phyloP scores from a whole-genome alignment of 306 rosid genomes.

The Sicyos edulis region DNA sequence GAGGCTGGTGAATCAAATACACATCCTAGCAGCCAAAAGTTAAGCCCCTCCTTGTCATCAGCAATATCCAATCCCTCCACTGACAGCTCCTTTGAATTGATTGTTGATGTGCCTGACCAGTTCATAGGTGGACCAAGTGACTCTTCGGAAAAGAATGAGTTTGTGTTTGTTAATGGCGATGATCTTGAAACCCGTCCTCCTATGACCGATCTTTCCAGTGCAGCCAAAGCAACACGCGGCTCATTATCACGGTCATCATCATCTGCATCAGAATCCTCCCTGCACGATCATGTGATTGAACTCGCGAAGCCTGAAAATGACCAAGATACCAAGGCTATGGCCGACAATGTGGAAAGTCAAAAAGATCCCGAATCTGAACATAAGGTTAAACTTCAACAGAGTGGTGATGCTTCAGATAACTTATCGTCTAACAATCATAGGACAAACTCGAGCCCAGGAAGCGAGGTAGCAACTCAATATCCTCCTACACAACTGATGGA shows the following conservation, averaged over 20 bases:
- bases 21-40: too few species aligned
- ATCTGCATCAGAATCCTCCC: constrained; percentile 24
- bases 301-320: neutral
- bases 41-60: constrained; percentile 7
- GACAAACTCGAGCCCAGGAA: constrained; percentile 16
- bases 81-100: constrained; percentile 7
- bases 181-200: constrained; percentile 5
- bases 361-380: constrained; percentile 8
- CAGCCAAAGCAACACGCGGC: neutral
- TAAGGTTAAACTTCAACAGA: constrained; percentile 8
- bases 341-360: neutral
- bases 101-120: neutral
- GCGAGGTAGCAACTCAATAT: constrained; percentile 33
- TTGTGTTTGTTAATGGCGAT: neutral
- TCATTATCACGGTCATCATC: constrained; percentile 21
- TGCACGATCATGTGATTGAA: neutral
- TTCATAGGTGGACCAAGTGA: neutral
- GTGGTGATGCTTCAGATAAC: constrained; percentile 5
- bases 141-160: neutral
- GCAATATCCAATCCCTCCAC: neutral
- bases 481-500: constrained; percentile 73
- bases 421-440: neutral
- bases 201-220: constrained; percentile 10
- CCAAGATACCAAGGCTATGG: neutral
- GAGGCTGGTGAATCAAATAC: constrained; percentile 12